phyloP scores from a whole-genome alignment of 169 alveolate species.

The Condylostoma magnum region DNA sequence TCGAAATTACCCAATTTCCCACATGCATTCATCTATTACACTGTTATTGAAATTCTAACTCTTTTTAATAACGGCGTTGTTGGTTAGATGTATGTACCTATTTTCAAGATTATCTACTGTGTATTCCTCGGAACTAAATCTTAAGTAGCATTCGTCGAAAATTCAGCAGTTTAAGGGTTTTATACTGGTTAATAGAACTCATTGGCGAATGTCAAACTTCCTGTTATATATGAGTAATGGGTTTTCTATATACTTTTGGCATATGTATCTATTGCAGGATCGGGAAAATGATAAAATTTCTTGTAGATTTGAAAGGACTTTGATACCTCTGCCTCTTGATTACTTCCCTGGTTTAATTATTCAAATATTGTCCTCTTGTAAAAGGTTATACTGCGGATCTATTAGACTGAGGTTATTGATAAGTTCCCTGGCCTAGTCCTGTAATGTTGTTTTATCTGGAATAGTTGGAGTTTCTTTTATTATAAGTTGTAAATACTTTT shows the following conservation, averaged over 20 bases:
- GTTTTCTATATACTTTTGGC: slow-evolving; percentile 63
- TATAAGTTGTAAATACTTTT: no score
- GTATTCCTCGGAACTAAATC: slow-evolving; percentile 43
- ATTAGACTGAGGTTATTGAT: no score
- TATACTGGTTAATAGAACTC: slow-evolving; percentile 51
- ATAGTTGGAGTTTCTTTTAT: no score
- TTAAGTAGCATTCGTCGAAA: slow-evolving; percentile 53
- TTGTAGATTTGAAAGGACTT: slow-evolving; percentile 50
- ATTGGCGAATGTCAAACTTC: slow-evolving; percentile 67
- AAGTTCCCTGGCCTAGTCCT: no score
- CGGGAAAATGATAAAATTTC: slow-evolving; percentile 54
- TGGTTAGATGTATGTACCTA: slow-evolving; percentile 53
- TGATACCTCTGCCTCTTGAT: slow-evolving; percentile 80
- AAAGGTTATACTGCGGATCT: slow-evolving; percentile 41
- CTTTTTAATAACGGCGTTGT: slow-evolving; percentile 53
- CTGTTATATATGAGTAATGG: slow-evolving; percentile 50
- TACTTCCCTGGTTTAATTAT: slow-evolving; percentile 81
- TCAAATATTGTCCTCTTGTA: slow-evolving; percentile 68
- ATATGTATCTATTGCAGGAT: slow-evolving; percentile 30
- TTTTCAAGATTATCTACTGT: slow-evolving; percentile 35
- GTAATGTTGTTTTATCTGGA: no score
- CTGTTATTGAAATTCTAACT: slow-evolving; percentile 44
- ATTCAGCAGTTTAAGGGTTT: slow-evolving; percentile 19
- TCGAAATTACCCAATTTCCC: slow-evolving; percentile 22
- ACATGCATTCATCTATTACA: slow-evolving; percentile 37